A percentile compares a stretch with the other conserved stretches of the same genome.
phyloP scores from a whole-genome alignment of 2,329 filamentous ascomycete genomes.

The Geosmithia putterillii region DNA sequence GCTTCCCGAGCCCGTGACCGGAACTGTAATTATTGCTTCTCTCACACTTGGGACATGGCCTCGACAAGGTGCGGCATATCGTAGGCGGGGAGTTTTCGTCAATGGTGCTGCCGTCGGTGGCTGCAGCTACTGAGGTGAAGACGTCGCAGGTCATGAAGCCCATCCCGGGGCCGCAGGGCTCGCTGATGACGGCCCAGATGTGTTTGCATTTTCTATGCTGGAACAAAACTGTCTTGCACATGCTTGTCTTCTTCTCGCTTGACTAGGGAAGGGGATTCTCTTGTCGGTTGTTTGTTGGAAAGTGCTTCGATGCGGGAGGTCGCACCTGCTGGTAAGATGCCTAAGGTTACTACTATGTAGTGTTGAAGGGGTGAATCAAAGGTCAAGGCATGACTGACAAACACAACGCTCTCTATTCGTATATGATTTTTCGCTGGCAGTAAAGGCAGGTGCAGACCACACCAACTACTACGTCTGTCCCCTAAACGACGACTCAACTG shows the following conservation, averaged over 20 bases:
- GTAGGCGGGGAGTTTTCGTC: slow-evolving; percentile 20
- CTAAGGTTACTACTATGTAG: too few species aligned
- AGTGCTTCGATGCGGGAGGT: too few species aligned
- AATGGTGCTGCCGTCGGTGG: slow-evolving; percentile 12
- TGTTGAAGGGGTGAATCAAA: too few species aligned
- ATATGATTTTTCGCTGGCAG: not conserved
- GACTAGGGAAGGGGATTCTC: not conserved
- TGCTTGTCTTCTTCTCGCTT: slow-evolving; percentile 9
- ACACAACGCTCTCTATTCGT: not conserved
- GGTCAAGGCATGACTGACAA: too few species aligned
- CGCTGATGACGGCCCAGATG: slow-evolving; percentile 35
- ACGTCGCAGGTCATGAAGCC: slow-evolving; percentile 35
- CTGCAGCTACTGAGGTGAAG: too few species aligned
- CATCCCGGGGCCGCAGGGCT: slow-evolving; percentile 33
- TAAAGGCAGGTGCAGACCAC: not conserved
- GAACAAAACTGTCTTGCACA: slow-evolving; percentile 38
- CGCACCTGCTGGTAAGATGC: too few species aligned
- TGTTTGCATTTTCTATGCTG: slow-evolving; percentile 36
- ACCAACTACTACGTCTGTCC: slow-evolving; percentile 2
- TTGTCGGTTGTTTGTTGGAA: not conserved
- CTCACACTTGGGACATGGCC: slow-evolving; percentile 29
- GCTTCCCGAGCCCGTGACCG: too few species aligned
- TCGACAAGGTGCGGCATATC: slow-evolving; percentile 19
- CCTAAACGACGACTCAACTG: slow-evolving; percentile 16
- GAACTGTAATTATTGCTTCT: too few species aligned